Conservation (phyloP, 768 basidiomycete genomes). For the Auriculariales sp. region DNA sequence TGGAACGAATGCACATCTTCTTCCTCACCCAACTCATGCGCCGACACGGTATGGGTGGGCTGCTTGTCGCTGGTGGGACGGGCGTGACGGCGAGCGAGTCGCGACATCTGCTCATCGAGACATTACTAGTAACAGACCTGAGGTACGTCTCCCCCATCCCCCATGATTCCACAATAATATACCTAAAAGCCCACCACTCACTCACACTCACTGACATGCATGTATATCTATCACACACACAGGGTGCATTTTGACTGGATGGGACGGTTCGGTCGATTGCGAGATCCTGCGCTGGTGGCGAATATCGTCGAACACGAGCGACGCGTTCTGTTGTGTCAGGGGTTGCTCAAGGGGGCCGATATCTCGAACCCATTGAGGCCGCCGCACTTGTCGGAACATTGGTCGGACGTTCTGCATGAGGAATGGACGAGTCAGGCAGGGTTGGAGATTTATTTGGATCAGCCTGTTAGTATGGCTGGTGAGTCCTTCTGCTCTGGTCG, state of each 20-base stretch:
- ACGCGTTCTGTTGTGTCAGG: constrained; percentile 69
- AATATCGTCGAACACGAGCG: constrained; percentile 27
- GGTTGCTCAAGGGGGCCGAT: constrained; percentile 92
- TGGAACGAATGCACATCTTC: constrained; percentile 86
- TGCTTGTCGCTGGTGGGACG: constrained; percentile 21
- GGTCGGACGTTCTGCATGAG: constrained; percentile 76
- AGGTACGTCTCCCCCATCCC: no score
- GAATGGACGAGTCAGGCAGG: constrained; percentile 87
- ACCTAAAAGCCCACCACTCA: no score
- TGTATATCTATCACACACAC: constrained; percentile 77
- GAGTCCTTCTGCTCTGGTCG: no score
- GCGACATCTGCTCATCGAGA: constrained; percentile 61
- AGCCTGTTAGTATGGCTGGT: constrained; percentile 62
- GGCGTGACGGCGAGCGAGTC: constrained; percentile 22
- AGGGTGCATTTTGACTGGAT: constrained; percentile 46
- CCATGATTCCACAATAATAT: no score
- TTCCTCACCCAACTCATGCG: constrained; percentile 70
- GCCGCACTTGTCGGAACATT: constrained; percentile 40
- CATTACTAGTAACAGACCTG: constrained; percentile 93
- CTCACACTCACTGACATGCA: no score
- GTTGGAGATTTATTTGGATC: constrained; percentile 65
- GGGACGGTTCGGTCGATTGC: constrained; percentile 26
- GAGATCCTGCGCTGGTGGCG: constrained; percentile 12
- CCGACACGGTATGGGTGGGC: constrained; percentile 54
- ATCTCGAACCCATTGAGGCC: constrained; percentile 89